Conservation (phyloP, 768 basidiomycete genomes). For the Candolleomyces aberdarensis region DNA sequence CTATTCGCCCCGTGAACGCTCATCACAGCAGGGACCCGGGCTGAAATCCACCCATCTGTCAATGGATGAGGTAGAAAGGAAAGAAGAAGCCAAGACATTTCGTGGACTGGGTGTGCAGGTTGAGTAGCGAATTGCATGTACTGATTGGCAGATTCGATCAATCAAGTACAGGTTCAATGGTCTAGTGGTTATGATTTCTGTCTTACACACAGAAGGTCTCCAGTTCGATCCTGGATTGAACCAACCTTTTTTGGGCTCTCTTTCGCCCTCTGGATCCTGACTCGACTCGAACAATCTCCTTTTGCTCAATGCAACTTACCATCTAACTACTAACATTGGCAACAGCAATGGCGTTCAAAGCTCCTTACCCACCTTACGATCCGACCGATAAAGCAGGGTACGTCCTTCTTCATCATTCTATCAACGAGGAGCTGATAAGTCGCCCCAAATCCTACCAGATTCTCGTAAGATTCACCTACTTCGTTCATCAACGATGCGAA, state of each 20-base stretch:
- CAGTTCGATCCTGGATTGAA: slow-evolving; percentile 40
- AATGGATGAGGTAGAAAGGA: too few species aligned
- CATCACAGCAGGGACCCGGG: too few species aligned
- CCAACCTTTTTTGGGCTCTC: slow-evolving; percentile 25
- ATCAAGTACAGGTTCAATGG: slow-evolving; percentile 37
- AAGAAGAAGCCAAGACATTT: too few species aligned
- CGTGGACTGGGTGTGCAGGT: background rate
- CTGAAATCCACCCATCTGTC: too few species aligned
- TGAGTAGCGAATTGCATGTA: background rate
- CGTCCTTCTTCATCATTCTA: slow-evolving; percentile 13
- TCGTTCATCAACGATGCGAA: background rate
- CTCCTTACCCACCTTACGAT: slow-evolving; percentile 70
- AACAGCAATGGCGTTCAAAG: slow-evolving; percentile 16
- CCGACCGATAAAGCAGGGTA: slow-evolving; percentile 68
- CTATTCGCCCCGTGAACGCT: too few species aligned
- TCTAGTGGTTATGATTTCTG: slow-evolving; percentile 54
- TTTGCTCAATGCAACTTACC: background rate
- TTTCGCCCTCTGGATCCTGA: background rate
- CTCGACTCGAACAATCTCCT: background rate
- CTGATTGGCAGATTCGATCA: background rate
- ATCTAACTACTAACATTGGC: background rate
- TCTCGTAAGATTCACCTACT: slow-evolving; percentile 43
- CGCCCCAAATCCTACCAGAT: slow-evolving; percentile 36
- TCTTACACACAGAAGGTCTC: slow-evolving; percentile 33
- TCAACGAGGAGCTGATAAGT: background rate